Evolutionary conservation across 768 basidiomycete genomes (phyloP).

Genomic region (Amanita inopinata): DNA sequence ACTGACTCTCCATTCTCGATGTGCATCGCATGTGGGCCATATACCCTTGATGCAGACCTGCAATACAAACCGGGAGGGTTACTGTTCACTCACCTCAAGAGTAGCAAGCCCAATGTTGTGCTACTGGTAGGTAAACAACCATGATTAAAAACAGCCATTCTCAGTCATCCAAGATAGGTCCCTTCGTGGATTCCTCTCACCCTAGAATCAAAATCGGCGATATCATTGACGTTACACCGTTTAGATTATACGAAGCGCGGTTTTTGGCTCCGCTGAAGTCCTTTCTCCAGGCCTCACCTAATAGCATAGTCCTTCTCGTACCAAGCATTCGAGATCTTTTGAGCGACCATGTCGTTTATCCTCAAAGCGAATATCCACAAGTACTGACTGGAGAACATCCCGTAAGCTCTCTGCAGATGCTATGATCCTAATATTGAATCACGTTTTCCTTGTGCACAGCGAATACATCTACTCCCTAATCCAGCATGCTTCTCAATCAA

Average conservation of each 20-base stretch:
- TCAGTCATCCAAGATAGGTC: conserved; percentile 57
- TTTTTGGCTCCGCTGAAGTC: conserved; percentile 48
- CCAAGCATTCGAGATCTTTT: conserved; percentile 79
- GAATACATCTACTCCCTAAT: conserved; percentile 76
- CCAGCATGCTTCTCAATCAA: conserved; percentile 83
- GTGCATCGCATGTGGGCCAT: conserved; percentile 79
- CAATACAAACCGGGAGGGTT: conserved; percentile 61
- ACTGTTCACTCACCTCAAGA: conserved; percentile 52
- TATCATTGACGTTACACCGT: conserved; percentile 49
- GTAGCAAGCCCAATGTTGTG: conserved; percentile 62
- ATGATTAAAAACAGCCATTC: background rate
- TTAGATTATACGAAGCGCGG: conserved; percentile 56
- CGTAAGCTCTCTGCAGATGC: conserved; percentile 27
- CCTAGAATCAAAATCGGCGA: conserved; percentile 70
- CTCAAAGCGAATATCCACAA: conserved; percentile 57
- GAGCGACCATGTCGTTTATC: conserved; percentile 74
- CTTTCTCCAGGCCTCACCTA: conserved; percentile 53
- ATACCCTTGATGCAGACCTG: conserved; percentile 70
- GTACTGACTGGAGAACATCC: conserved; percentile 35
- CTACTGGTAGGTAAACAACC: conserved; percentile 48
- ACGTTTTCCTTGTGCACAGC: conserved; percentile 31
- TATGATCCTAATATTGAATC: background rate
- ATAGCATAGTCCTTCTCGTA: conserved; percentile 65
- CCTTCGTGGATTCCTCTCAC: conserved; percentile 79
- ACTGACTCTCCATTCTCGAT: conserved; percentile 48